phyloP scores from a whole-genome alignment of 2,329 filamentous ascomycete genomes.

The Arthroderma uncinatum region DNA sequence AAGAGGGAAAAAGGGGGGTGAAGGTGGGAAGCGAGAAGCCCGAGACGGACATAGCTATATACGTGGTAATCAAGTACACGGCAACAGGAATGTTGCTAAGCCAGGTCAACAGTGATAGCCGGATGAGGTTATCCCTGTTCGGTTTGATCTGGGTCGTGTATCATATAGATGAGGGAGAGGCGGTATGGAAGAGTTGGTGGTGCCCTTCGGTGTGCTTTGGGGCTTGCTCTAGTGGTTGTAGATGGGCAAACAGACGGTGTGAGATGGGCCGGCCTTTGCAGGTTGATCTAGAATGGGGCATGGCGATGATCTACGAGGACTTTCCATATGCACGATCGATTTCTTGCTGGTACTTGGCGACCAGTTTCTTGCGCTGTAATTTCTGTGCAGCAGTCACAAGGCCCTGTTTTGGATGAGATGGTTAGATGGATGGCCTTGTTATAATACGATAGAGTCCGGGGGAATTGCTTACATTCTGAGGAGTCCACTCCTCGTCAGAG shows the following conservation, averaged over 20 bases:
- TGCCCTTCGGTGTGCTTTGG: too few species aligned
- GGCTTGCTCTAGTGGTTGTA: not conserved
- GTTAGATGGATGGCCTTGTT: constrained; percentile 12
- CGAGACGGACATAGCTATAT: not conserved
- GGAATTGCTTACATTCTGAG: constrained; percentile 28
- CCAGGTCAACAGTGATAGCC: not conserved
- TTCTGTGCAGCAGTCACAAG: constrained; percentile 62
- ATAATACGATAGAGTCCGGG: not conserved
- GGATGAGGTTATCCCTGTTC: not conserved
- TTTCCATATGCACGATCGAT: constrained; percentile 51
- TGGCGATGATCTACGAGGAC: constrained; percentile 19
- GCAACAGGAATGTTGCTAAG: not conserved
- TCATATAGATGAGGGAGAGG: not conserved
- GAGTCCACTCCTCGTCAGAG: constrained; percentile 38
- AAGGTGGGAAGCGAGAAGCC: not conserved
- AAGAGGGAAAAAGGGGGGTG: not conserved
- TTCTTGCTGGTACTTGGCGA: constrained; percentile 50
- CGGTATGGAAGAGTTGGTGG: not conserved
- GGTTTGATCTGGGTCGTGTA: not conserved
- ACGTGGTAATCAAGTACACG: not conserved
- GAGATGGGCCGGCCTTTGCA: not conserved
- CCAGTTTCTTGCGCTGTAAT: constrained; percentile 57
- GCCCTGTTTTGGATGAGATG: constrained; percentile 38
- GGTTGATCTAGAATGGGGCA: not conserved
- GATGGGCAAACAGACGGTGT: not conserved